Evolutionary conservation across 1,139 yeast species (phyloP).

Genomic region (Hyphopichia fennica): DNA sequence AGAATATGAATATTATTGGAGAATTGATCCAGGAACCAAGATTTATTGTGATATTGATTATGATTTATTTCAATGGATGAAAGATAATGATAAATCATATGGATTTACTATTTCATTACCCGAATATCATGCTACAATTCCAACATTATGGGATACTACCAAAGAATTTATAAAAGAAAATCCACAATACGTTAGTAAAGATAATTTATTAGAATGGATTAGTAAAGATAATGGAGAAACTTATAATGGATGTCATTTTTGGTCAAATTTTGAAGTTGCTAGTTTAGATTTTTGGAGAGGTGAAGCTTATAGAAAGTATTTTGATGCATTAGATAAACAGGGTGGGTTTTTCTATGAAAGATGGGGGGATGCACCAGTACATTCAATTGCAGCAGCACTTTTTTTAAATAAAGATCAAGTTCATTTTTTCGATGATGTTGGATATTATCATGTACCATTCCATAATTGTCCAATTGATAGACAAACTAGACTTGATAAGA

Average conservation of each 20-base stretch:
- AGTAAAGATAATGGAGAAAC: conserved; percentile 66
- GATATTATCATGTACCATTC: conserved; percentile 80
- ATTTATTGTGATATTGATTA: conserved; percentile 78
- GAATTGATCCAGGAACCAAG: conserved; percentile 86
- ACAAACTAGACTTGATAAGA: conserved; percentile 48
- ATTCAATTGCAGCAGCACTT: conserved; percentile 81
- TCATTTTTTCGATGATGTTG: conserved; percentile 81
- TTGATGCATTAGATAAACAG: conserved; percentile 69
- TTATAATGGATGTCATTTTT: conserved; percentile 81
- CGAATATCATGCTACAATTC: conserved; percentile 79
- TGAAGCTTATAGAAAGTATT: conserved; percentile 66
- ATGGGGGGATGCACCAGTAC: conserved; percentile 95
- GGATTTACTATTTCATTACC: conserved; percentile 82
- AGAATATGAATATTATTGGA: conserved; percentile 86
- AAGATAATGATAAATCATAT: conserved; percentile 68
- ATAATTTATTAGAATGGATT: conserved; percentile 72
- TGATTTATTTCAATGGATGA: conserved; percentile 81
- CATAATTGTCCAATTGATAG: conserved; percentile 73
- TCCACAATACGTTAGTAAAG: conserved; percentile 63
- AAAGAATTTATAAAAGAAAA: conserved; percentile 62
- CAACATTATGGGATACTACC: conserved; percentile 79
- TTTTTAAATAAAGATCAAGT: conserved; percentile 65
- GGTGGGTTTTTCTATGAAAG: conserved; percentile 92
- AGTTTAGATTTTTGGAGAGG: conserved; percentile 72
- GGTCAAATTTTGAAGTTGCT: conserved; percentile 87